Evolutionary conservation across 177 flowering plant species (phyloP), one percentile per base, ranked within the genome.

Genomic region (Vitis hybrid): DNA sequence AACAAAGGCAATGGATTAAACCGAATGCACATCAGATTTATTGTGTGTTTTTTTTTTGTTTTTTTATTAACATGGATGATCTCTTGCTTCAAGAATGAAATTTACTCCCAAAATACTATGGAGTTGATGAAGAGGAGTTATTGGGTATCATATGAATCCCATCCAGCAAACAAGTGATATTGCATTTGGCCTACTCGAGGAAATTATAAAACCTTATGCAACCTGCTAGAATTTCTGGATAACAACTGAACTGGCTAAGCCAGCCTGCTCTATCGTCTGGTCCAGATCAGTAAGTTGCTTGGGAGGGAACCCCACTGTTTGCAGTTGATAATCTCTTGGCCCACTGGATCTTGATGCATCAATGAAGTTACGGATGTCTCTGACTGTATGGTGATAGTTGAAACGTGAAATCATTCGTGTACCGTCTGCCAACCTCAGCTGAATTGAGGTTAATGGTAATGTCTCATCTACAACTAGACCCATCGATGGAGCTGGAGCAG

Each of bases 351-450:
- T 77, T 0, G 84, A 76, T 27, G 86, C 79, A 62, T 81, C 80
- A 15, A 81, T 77, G 68, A 79, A 82, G n/a, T 59, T 72, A 24
- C 66, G 79, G 18, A 81, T 56, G 52, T 95, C 93, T 55, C 77
- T 79, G 35, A 95, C 68, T 2, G 97, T 91, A 66, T 95, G 99
- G 78, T 75, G 72, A 35, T 64, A 54, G 73, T 82, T 82, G 78
- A 84, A 82, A 56, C 77, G 92, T 49, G 98, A 87, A 21, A 93
- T 86, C 93, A 93, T 82, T 35, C 98, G 90, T 2, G 98, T 93
- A 2, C 99, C 99, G 82, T 95, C 99, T 11, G 90, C 88, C 70
- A 93, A 73, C 70, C 99, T 81, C 24, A 95, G 86, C 81, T 95
- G 98, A 73, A 95, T 83, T 10, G 99, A 90, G 63, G 99, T 93